phyloP scores from a whole-genome alignment of 75 land plant genomes.

The Pinus taeda region DNA sequence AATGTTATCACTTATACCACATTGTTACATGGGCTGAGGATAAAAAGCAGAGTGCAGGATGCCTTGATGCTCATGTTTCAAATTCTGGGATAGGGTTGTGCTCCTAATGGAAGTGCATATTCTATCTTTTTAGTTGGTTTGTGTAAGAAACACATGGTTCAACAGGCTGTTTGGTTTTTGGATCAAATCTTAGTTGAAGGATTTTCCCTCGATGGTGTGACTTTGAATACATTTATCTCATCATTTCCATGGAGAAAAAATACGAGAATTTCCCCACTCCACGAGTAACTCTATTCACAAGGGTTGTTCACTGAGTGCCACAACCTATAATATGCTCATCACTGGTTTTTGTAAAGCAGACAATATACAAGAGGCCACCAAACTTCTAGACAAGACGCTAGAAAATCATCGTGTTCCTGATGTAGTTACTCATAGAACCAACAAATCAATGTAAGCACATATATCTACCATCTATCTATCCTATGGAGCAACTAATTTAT shows the following conservation, averaged over 20 bases:
- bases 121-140: constrained; percentile 29
- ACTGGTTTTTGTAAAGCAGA: constrained; percentile 36
- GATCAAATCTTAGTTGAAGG: constrained; percentile 27
- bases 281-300: constrained; percentile 14
- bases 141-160: constrained; percentile 5
- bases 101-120: constrained; percentile 25
- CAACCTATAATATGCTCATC: constrained; percentile 34
- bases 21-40: constrained; percentile 23
- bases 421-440: constrained; percentile 37
- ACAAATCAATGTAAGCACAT: too few species aligned
- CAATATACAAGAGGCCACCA: constrained; percentile 14
- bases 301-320: constrained; percentile 14
- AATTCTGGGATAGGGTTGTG: constrained; percentile 26
- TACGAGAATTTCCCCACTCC: constrained; percentile 13
- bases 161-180: constrained; percentile 20
- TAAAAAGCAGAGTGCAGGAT: neutral
- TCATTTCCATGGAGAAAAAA: constrained; percentile 6
- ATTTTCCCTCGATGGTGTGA: constrained; percentile 22
- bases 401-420: constrained; percentile 44
- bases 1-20: constrained; percentile 19
- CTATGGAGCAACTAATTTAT: too few species aligned
- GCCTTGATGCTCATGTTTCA: constrained; percentile 12
- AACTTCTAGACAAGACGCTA: constrained; percentile 39
- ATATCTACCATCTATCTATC: too few species aligned
- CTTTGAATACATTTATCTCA: constrained; percentile 11